Evolutionary conservation across 2,329 filamentous ascomycete species (phyloP).

Genomic region (Ophiobolus disseminans): DNA sequence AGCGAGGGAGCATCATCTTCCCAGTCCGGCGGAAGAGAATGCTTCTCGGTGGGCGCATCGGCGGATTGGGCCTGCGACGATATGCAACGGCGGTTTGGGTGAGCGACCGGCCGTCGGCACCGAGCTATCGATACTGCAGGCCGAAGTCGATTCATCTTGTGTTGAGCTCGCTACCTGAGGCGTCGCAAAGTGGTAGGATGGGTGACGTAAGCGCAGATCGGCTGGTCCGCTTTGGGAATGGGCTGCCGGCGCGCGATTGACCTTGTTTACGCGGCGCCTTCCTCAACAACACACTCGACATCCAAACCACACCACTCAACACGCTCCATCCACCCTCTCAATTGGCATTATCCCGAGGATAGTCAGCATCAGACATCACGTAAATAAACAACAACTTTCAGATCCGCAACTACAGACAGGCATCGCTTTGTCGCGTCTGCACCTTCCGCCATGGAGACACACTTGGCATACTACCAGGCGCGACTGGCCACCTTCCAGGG

Average conservation of each 20-base stretch:
- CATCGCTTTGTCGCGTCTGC: neutral
- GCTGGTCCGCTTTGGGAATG: conserved; percentile 8
- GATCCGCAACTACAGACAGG: neutral
- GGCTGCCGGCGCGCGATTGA: conserved; percentile 12
- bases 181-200: conserved; percentile 23
- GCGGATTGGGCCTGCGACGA: conserved; percentile 31
- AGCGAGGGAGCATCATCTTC: conserved; percentile 77
- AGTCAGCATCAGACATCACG: neutral
- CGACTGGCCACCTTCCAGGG: conserved; percentile 82
- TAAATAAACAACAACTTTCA: conserved; percentile 1
- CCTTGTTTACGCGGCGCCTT: conserved; percentile 18
- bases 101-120: conserved; percentile 32
- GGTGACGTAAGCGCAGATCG: conserved; percentile 33
- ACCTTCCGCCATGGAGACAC: conserved; percentile 32
- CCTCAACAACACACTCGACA: conserved; percentile 17
- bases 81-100: conserved; percentile 30
- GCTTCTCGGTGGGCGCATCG: conserved; percentile 25
- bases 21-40: conserved; percentile 66
- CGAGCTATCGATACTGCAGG: conserved; percentile 37
- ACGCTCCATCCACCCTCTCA: conserved; percentile 6
- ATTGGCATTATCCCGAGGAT: neutral
- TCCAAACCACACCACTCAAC: conserved; percentile 9
- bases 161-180: conserved; percentile 25
- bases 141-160: conserved; percentile 44
- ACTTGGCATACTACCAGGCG: conserved; percentile 71